Percentiles rank a stretch among this genome's conserved stretches.
Evolutionary conservation across 495 filamentous ascomycete genomes (phyloP).

Genomic region (Apiosordaria backusii): DNA sequence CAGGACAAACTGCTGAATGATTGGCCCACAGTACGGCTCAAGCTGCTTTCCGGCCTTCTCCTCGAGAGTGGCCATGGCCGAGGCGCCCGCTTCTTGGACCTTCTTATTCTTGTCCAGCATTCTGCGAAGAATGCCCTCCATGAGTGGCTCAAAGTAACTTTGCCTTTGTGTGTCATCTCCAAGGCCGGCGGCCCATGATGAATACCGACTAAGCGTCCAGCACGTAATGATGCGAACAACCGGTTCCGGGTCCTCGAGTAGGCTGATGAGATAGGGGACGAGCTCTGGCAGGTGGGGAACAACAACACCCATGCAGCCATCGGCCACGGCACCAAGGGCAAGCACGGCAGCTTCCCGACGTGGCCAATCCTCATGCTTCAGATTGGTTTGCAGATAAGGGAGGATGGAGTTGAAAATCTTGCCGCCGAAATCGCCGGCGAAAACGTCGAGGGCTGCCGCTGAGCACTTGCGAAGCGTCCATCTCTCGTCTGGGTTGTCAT

Average conservation of each 20-base stretch:
- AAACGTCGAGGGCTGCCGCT: slow-evolving; percentile 89
- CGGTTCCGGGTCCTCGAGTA: slow-evolving; percentile 80
- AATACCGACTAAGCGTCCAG: slow-evolving; percentile 94
- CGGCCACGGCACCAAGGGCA: slow-evolving; percentile 89
- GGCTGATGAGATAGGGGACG: slow-evolving; percentile 82
- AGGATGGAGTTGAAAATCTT: slow-evolving; percentile 87
- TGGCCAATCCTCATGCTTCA: slow-evolving; percentile 85
- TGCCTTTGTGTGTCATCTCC: slow-evolving; percentile 59
- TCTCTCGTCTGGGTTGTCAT: slow-evolving; percentile 80
- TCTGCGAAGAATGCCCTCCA: slow-evolving; percentile 89
- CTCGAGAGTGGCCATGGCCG: slow-evolving; percentile 92
- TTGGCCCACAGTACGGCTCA: slow-evolving; percentile 80
- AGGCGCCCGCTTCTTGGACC: slow-evolving; percentile 94
- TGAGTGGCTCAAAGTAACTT: slow-evolving; percentile 89
- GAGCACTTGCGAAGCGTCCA: slow-evolving; percentile 99
- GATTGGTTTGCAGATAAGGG: slow-evolving; percentile 86
- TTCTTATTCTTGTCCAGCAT: slow-evolving; percentile 98
- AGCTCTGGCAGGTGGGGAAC: slow-evolving; percentile 88
- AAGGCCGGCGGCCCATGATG: slow-evolving; percentile 84
- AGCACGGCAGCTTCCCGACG: slow-evolving; percentile 93
- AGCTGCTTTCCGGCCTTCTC: slow-evolving; percentile 82
- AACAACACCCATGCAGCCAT: slow-evolving; percentile 88
- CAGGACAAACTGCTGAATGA: slow-evolving; percentile 84
- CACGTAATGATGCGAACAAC: slow-evolving; percentile 98
- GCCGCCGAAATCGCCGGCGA: slow-evolving; percentile 83